A percentile compares a stretch with the other conserved stretches of the same genome.
These are phyloP conservation scores for Alternaria dauci DNA, from an alignment of 2,329 filamentous ascomycete genomes.

Conservation along the genomic window DNA sequence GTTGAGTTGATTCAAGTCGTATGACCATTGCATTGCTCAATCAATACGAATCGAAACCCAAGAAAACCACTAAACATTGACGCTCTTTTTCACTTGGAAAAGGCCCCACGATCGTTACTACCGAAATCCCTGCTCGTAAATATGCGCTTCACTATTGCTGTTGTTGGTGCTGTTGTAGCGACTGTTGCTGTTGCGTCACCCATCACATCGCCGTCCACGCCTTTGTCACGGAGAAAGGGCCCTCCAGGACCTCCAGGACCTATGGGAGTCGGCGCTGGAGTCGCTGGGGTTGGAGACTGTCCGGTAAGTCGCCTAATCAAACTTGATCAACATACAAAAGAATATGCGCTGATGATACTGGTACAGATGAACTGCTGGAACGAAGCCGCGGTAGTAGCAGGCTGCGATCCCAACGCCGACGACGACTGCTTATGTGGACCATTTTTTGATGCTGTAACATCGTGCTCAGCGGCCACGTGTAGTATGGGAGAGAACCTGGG, in stretches of 20 bases:
- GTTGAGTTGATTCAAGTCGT: not conserved
- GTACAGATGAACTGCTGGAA: constrained; percentile 46
- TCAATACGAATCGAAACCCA: not conserved
- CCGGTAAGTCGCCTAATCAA: constrained; percentile 26
- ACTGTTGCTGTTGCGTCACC: constrained; percentile 33
- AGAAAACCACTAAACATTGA: not conserved
- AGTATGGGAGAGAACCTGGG: constrained; percentile 42
- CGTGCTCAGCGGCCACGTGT: constrained; percentile 40
- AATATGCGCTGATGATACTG: constrained; percentile 10
- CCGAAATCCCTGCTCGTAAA: constrained; percentile 2
- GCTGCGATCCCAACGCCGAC: constrained; percentile 43
- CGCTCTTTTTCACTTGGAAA: not conserved
- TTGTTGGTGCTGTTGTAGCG: constrained; percentile 20
- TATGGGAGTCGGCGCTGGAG: constrained; percentile 18
- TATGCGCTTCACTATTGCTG: constrained; percentile 28
- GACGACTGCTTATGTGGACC: constrained; percentile 44
- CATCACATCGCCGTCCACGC: constrained; percentile 15
- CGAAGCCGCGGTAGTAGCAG: constrained; percentile 35
- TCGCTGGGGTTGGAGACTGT: constrained; percentile 35
- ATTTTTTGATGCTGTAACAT: constrained; percentile 45
- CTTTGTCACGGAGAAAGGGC: constrained; percentile 10
- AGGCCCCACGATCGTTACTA: constrained; percentile 20
- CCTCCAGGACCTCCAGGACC: not conserved
- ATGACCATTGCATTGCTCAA: constrained; percentile 3
- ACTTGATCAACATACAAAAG: not conserved